Conservation (phyloP, 768 basidiomycete species). For the Boletales sp. region DNA sequence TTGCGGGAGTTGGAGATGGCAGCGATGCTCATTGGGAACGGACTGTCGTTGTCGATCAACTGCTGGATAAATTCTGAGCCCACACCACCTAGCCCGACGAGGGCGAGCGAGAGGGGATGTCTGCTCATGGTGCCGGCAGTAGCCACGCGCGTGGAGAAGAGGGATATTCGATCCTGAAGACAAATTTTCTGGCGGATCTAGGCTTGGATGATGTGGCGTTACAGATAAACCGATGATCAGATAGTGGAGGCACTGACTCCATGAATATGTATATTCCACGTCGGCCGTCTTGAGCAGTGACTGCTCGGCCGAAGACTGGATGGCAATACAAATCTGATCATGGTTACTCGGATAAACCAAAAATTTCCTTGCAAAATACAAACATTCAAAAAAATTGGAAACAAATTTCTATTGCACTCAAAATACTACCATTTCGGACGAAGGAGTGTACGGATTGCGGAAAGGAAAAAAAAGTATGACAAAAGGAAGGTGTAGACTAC, state of each 20-base stretch:
- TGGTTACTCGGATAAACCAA: neutral
- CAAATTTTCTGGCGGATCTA: neutral
- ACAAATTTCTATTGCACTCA: constrained; percentile 25
- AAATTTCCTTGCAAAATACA: too few species aligned
- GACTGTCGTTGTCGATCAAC: constrained; percentile 52
- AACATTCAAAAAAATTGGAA: neutral
- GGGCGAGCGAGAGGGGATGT: constrained; percentile 50
- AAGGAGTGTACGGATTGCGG: constrained; percentile 27
- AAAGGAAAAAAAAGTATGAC: constrained; percentile 14
- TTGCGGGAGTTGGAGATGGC: constrained; percentile 67
- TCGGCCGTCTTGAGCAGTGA: neutral
- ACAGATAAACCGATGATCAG: constrained; percentile 15
- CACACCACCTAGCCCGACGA: constrained; percentile 91
- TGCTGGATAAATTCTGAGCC: constrained; percentile 86
- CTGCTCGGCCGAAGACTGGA: constrained; percentile 11
- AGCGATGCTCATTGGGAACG: constrained; percentile 60
- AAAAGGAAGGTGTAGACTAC: constrained; percentile 23
- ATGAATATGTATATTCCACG: neutral
- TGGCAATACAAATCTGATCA: neutral
- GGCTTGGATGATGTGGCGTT: neutral
- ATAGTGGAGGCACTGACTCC: constrained; percentile 3
- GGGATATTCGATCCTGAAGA: neutral
- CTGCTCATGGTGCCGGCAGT: constrained; percentile 11
- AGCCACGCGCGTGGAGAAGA: constrained; percentile 1
- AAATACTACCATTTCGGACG: constrained; percentile 9